phyloP scores from a whole-genome alignment of 805 yeast species.

The Metschnikowia kofuensis region DNA sequence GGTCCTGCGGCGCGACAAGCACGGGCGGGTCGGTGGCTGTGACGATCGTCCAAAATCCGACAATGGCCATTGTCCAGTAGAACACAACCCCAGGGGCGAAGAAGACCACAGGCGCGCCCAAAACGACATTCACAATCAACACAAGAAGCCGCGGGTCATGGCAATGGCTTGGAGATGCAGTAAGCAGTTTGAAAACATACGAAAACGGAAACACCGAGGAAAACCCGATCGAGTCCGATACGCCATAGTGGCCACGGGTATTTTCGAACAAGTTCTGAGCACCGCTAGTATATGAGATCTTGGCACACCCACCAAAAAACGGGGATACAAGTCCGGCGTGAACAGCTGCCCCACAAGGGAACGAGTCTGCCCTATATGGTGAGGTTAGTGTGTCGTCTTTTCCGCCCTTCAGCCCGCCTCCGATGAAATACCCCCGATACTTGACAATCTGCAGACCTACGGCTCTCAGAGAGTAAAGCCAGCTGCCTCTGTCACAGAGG shows the following conservation, averaged over 20 bases:
- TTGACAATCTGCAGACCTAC: constrained; percentile 69
- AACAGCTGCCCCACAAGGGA: constrained; percentile 84
- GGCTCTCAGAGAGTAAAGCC: constrained; percentile 71
- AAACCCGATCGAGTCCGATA: constrained; percentile 55
- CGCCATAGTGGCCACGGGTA: constrained; percentile 48
- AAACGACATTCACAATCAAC: constrained; percentile 52
- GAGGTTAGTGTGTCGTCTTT: constrained; percentile 33
- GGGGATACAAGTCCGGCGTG: constrained; percentile 82
- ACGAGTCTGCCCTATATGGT: constrained; percentile 87
- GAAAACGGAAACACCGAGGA: constrained; percentile 75
- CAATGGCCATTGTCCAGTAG: constrained; percentile 58
- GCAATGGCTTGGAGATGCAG: constrained; percentile 47
- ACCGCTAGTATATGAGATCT: constrained; percentile 54
- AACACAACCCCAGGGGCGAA: constrained; percentile 40
- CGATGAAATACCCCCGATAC: constrained; percentile 70
- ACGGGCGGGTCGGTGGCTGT: constrained; percentile 80
- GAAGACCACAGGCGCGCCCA: constrained; percentile 63
- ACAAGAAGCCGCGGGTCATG: constrained; percentile 65
- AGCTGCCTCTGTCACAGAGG: constrained; percentile 72
- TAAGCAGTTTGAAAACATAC: constrained; percentile 52
- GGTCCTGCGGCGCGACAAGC: constrained; percentile 49
- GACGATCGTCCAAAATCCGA: constrained; percentile 82
- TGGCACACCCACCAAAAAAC: constrained; percentile 74
- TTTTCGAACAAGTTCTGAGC: constrained; percentile 46
- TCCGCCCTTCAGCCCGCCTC: constrained; percentile 55